Base-by-base conservation (phyloP, 495 filamentous ascomycete species). In the Letharia columbiana region DNA sequence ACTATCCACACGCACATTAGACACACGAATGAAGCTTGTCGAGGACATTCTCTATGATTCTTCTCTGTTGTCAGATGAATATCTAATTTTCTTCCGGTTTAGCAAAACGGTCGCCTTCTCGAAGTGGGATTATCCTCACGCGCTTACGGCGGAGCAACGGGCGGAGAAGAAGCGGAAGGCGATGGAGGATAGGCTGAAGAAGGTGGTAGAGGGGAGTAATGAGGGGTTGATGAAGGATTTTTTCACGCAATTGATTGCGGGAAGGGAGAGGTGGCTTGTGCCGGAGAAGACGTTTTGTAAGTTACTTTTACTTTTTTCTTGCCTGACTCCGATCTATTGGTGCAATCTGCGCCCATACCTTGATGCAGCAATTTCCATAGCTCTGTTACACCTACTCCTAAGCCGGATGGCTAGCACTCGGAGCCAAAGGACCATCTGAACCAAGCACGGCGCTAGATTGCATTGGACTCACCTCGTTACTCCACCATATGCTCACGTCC, bases 101-200 rank as follows among this genome's bases (percentile, higher is more conserved):
- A 71, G 70, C 23, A 66, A 71, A 41, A 57, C 61, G 20, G 66
- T 70, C 7, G 70, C 62, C 2, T 71, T 71, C 49, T 39, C 67
- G 10, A 67, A 60, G 59, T 71, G 70, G 70, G 61, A 59, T 15
- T 63, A 63, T 45, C 65, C 70, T 6, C 54, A 60, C 33, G 41
- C 60, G 58, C 54, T 70, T 37, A 67, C 64, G 33, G 61, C 64
- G 13, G 64, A 65, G 61, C 67, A 63, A 60, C 23, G 62, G 49
- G 61, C 35, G 8, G 54, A 62, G 23, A 65, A 64, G 41, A 47
- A 57, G 49, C 52, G 45, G 35, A 42, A 40, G 23, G 52, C 45
- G 10, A 23, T n/a, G 7, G 20, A 52, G 10, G 9, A 31, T 9
- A 49, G 54, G 10, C 28, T 40, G 9, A 4, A 50, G 28, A 10